Evolutionary conservation across 768 basidiomycete genomes (phyloP).

Genomic region (Suillus paluster): DNA sequence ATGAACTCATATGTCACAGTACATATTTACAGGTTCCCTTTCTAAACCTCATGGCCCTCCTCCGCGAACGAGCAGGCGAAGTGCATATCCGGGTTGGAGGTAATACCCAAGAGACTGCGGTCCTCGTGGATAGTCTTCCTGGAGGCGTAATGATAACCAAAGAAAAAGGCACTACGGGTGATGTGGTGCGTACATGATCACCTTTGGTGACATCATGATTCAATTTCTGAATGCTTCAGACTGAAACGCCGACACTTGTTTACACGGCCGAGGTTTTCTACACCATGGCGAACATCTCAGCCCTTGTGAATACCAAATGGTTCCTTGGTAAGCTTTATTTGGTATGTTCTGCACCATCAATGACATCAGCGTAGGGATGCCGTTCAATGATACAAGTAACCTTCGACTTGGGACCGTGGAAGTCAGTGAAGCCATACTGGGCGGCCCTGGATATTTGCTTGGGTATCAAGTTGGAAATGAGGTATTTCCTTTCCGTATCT

Average conservation of each 20-base stretch:
- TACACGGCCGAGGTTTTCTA: slow-evolving; percentile 56
- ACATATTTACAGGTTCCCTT: slow-evolving; percentile 39
- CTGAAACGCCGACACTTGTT: slow-evolving; percentile 55
- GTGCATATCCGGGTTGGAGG: slow-evolving; percentile 53
- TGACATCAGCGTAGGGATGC: slow-evolving; percentile 17
- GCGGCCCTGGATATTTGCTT: slow-evolving; percentile 39
- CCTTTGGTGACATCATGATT: slow-evolving; percentile 23
- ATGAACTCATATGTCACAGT: slow-evolving; percentile 12
- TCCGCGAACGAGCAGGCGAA: slow-evolving; percentile 47
- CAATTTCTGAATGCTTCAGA: slow-evolving; percentile 26
- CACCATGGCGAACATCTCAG: slow-evolving; percentile 50
- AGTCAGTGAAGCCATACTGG: slow-evolving; percentile 47
- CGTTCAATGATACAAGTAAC: slow-evolving; percentile 22
- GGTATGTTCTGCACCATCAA: neutral
- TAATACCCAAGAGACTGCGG: slow-evolving; percentile 52
- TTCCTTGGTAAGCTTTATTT: slow-evolving; percentile 39
- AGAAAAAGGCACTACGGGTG: slow-evolving; percentile 22
- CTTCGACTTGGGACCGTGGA: slow-evolving; percentile 41
- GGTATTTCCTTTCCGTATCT: slow-evolving; percentile 3
- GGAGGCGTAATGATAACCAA: slow-evolving; percentile 36
- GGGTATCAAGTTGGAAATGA: slow-evolving; percentile 66
- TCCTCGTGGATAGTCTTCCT: slow-evolving; percentile 29
- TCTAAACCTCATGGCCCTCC: slow-evolving; percentile 51
- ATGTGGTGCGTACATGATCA: slow-evolving; percentile 34
- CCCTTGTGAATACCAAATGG: slow-evolving; percentile 51